Base-by-base conservation (phyloP, 768 basidiomycete genomes). In the Rhodocollybia butyracea region DNA sequence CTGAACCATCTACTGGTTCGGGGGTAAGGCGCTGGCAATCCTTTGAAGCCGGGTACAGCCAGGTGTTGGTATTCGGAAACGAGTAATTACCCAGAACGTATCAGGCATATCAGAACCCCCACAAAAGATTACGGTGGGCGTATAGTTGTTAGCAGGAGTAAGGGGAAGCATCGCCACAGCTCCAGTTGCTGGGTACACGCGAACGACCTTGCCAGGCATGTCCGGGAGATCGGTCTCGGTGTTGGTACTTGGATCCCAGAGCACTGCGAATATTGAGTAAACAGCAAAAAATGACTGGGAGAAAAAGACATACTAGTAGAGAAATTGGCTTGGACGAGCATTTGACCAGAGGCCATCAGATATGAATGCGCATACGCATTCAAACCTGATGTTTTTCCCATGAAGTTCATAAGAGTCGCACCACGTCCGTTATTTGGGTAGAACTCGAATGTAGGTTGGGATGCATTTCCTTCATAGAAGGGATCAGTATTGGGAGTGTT, bases 121-220 rank as follows among this genome's bases (percentile, higher is more conserved):
- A n/a, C n/a, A n/a, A n/a, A n/a, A n/a, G n/a, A n/a, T n/a, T n/a
- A n/a, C n/a, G n/a, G n/a, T n/a, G n/a, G n/a, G n/a, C n/a, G n/a
- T n/a, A n/a, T n/a, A n/a, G n/a, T n/a, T n/a, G n/a, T n/a, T n/a
- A n/a, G n/a, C n/a, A n/a, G 89, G 88, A 1, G 91, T 95, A 17
- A 98, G 78, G 5, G 95, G 95, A 0, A 98, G 79, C 88, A 98
- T 92, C 36, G 88, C 89, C 2, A 80, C 81, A 0, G 88, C 95
- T 30, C 91, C 93, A 7, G 93, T 92, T 0, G 89, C 95, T 7
- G 94, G 94, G 65, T 95, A 95, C 4, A 92, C 89, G 29, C 93
- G 86, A 22, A 82, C 83, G 42, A 95, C 84, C 40, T 77, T 72
- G 29, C 76, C 74, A 1, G 89, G 90, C 88, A 90, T 91, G 58